Percentiles rank a stretch among this genome's conserved stretches.
Evolutionary conservation across 805 yeast species (phyloP).

Genomic region (Candida argentea): DNA sequence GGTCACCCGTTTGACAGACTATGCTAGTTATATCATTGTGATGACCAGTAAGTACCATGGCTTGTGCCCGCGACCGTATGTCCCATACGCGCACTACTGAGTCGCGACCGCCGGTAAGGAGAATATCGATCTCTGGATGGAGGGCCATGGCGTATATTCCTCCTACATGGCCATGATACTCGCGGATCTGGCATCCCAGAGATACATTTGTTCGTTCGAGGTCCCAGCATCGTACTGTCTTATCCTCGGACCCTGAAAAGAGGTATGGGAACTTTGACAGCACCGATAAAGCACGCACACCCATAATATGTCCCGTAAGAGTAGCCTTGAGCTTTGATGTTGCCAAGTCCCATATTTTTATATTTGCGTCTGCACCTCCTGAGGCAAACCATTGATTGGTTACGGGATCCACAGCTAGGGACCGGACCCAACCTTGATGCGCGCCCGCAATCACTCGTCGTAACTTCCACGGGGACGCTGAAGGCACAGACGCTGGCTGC

Average conservation of each 20-base stretch:
- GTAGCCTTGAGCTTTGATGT: conserved; percentile 61
- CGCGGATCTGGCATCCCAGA: conserved; percentile 47
- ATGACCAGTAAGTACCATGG: conserved; percentile 77
- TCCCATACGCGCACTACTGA: conserved; percentile 89
- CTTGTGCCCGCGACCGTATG: conserved; percentile 65
- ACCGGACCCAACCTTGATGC: conserved; percentile 87
- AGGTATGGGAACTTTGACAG: conserved; percentile 76
- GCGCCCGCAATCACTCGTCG: conserved; percentile 67
- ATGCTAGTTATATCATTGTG: conserved; percentile 64
- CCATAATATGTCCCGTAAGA: conserved; percentile 85
- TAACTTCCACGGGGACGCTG: conserved; percentile 60
- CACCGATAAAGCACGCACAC: conserved; percentile 66
- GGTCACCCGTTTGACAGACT: conserved; percentile 59
- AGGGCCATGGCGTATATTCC: conserved; percentile 77
- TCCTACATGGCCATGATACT: conserved; percentile 90
- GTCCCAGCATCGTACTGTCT: conserved; percentile 92
- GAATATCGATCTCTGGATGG: conserved; percentile 79
- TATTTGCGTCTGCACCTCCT: conserved; percentile 82
- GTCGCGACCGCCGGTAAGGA: conserved; percentile 87
- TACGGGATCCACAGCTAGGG: conserved; percentile 69
- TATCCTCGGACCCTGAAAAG: conserved; percentile 90
- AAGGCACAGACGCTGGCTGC: too few relatives aligned
- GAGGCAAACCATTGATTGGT: conserved; percentile 86
- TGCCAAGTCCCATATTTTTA: conserved; percentile 87
- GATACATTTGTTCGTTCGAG: conserved; percentile 67